Base-by-base conservation (phyloP, 805 yeast species). In the Wickerhamomyces bovis region DNA sequence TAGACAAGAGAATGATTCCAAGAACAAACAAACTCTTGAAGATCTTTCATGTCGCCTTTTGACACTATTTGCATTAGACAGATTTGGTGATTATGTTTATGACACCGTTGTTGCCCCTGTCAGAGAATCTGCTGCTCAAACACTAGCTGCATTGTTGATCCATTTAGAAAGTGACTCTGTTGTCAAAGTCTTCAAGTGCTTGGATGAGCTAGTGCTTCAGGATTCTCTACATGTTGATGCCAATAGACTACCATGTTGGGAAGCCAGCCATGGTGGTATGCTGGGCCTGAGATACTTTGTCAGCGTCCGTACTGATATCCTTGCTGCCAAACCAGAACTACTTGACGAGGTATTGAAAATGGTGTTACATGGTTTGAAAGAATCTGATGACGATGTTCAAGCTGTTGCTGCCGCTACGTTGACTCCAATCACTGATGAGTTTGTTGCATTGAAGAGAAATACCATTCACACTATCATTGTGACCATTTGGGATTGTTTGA, bases 51-150 rank as follows among this genome's bases (percentile, higher is more conserved):
- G 94, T 18, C 75, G 97, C 51, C 62, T 94, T 41, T 74, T 95
- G 58, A 85, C 95, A 6, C 71, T 94, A 12, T 88, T 94, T 65
- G 92, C 97, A 3, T 70, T 94, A 44, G 99, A 94, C 67, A 70
- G 98, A 56, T 94, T 94, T 67, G 98, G 97, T 41, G 99, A 94
- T 69, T 94, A 87, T 64, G 96, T 94, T 28, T 84, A 95, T 39
- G 99, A 94, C 61, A 95, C 96, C 7, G 99, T 94, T 13, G 95
- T 94, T 35, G 98, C 98, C 0, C 99, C 99, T 1, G 98, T 94
- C 5, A 72, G 99, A 60, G 99, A 95, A 66, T 89, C 96, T 31
- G 89, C 92, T 25, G 97, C 97, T 0, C 99, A 94, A 66, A 81
- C 97, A 0, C 67, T 94, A 42, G 98, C 96, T 15, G 96, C 97